Base-by-base conservation (phyloP, 2,329 filamentous ascomycete species). In the Coniella lustricola region DNA sequence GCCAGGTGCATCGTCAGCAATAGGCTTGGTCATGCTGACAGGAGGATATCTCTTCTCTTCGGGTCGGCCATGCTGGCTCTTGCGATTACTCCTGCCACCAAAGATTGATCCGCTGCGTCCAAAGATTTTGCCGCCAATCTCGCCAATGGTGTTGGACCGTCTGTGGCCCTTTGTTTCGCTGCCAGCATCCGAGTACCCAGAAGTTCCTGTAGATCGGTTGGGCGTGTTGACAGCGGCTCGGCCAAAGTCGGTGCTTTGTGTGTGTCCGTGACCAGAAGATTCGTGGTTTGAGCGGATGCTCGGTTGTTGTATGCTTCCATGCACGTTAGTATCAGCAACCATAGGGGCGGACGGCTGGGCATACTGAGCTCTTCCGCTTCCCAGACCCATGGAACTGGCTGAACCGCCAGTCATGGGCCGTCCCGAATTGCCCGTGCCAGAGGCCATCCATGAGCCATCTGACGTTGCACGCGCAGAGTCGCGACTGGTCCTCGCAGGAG, bases 291-390 rank as follows among this genome's bases (percentile, higher is more conserved):
- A 80, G 55, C 75, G 71, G 44, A 79, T 56, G 67, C 75, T 68
- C 10, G 87, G 87, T 63, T 95, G 91, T 56, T 93, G 87, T 59
- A 97, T 89, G 54, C 86, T 86, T 54, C 90, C 91, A 64, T 95
- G 87, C 3, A 80, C 90, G 65, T 93, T 95, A 45, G 90, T 93
- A 57, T 86, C 84, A 42, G 90, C 90, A 52, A 96, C 84, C 41
- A 89, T 82, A 25, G 93, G 90, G 48, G 89, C 88, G 39, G 84
- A 84, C 42, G 91, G 93, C 66, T 94, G 88, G 55, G 88, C 88
- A 64, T 97, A 96, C 50, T 87, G 85, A 64, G 86, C 77, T 55
- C 86, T 81, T 56, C 62, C 69, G 62, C 59, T 61, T 43, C 59
- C 63, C 32, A 73, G 59, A 43, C 84, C 88, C 55, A 87, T 85